A percentile compares a stretch with the other conserved stretches of the same genome.
Evolutionary conservation across 2,329 filamentous ascomycete species (phyloP).

Genomic region (Didymella exigua): DNA sequence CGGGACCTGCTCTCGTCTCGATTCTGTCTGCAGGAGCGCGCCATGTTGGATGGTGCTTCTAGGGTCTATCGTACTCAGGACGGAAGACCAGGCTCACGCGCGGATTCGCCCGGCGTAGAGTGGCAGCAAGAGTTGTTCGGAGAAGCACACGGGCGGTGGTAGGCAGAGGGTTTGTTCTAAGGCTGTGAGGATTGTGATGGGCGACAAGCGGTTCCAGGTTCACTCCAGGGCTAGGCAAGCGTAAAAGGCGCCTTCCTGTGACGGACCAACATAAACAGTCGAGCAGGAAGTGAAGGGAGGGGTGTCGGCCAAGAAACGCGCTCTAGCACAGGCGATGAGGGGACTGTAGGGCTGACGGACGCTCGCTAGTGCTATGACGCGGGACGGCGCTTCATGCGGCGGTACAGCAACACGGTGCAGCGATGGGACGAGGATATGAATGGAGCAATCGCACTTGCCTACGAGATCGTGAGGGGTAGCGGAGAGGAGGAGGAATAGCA

Average conservation of each 20-base stretch:
- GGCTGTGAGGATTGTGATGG: not conserved
- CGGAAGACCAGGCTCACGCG: not conserved
- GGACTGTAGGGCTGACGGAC: slow-evolving; percentile 17
- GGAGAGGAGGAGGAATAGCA: not conserved
- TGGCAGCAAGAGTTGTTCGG: not conserved
- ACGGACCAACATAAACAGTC: not conserved
- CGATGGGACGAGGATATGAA: not conserved
- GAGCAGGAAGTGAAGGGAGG: slow-evolving; percentile 5
- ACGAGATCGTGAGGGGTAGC: not conserved
- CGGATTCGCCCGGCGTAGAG: not conserved
- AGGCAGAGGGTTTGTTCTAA: not conserved
- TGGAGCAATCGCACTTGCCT: slow-evolving; percentile 4
- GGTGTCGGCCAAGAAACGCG: slow-evolving; percentile 11
- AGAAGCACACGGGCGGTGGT: not conserved
- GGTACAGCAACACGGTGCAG: not conserved
- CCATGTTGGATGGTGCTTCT: slow-evolving; percentile 27
- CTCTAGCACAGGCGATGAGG: slow-evolving; percentile 12
- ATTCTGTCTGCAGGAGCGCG: slow-evolving; percentile 41
- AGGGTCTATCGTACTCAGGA: not conserved
- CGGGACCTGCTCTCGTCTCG: slow-evolving; percentile 44
- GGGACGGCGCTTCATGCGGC: slow-evolving; percentile 16
- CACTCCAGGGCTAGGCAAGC: not conserved
- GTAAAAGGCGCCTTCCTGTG: not conserved
- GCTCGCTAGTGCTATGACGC: slow-evolving; percentile 19
- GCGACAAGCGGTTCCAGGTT: slow-evolving; percentile 3